Evolutionary conservation across 2,329 filamentous ascomycete species (phyloP).

Genomic region (Aureobasidium mangrovei): DNA sequence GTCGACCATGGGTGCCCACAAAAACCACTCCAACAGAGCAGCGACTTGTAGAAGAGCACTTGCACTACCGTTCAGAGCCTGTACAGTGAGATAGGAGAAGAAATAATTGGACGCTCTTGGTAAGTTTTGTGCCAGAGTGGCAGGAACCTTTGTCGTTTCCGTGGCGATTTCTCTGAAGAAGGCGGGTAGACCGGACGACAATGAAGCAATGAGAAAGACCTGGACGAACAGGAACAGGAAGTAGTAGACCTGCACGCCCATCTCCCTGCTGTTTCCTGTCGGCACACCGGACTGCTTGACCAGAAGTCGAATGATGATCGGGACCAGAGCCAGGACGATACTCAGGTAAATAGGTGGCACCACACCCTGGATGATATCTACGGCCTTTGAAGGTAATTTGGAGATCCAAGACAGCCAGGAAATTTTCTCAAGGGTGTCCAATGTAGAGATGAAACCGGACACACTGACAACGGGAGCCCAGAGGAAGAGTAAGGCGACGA

Average conservation of each 20-base stretch:
- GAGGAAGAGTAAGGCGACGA: conserved; percentile 69
- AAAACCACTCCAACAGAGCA: conserved; percentile 70
- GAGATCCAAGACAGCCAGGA: conserved; percentile 64
- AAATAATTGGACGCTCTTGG: conserved; percentile 92
- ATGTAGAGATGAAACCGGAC: conserved; percentile 71
- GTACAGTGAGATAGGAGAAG: conserved; percentile 96
- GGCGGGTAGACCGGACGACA: conserved; percentile 65
- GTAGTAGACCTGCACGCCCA: conserved; percentile 86
- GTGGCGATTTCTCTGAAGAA: conserved; percentile 55
- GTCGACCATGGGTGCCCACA: conserved; percentile 59
- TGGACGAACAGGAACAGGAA: conserved; percentile 93
- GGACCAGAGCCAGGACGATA: conserved; percentile 71
- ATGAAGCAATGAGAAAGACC: conserved; percentile 84
- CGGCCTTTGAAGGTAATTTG: conserved; percentile 49
- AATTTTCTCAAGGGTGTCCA: conserved; percentile 57
- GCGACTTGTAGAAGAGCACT: conserved; percentile 78
- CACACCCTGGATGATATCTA: conserved; percentile 72
- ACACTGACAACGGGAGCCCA: conserved; percentile 90
- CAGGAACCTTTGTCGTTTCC: conserved; percentile 58
- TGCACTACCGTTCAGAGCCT: conserved; percentile 83
- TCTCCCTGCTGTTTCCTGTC: conserved; percentile 67
- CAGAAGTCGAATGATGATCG: conserved; percentile 66
- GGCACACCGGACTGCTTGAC: conserved; percentile 69
- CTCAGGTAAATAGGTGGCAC: conserved; percentile 69
- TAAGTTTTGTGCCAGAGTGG: conserved; percentile 66